These are phyloP conservation scores for Tolypocladium nubicola DNA, from an alignment of 2,329 filamentous ascomycete species.

Conservation along the genomic window DNA sequence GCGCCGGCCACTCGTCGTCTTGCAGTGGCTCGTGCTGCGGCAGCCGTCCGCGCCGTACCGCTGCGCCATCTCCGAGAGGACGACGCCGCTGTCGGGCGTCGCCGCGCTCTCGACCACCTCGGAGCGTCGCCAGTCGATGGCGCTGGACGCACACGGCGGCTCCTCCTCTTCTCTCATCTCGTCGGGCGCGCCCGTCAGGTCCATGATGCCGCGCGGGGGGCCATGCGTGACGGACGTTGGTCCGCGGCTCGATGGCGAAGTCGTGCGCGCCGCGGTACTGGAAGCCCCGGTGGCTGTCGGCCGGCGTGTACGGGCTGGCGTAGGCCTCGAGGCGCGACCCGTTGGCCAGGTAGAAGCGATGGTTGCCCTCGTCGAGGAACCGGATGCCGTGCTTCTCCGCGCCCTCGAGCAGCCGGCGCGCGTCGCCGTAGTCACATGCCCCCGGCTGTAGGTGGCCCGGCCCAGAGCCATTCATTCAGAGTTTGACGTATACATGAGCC, in stretches of 20 bases:
- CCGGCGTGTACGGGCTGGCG: constrained; percentile 33
- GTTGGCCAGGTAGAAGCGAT: constrained; percentile 27
- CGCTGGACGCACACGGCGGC: no score
- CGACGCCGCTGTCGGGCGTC: no score
- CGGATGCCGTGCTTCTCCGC: constrained; percentile 19
- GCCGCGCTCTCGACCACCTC: no score
- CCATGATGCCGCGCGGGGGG: constrained; percentile 28
- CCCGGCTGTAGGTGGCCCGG: constrained; percentile 10
- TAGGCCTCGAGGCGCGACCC: constrained; percentile 30
- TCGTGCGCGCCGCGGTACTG: constrained; percentile 25
- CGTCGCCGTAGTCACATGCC: constrained; percentile 20
- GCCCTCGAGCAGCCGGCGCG: constrained; percentile 14
- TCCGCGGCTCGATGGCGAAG: constrained; percentile 13
- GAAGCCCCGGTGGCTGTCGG: constrained; percentile 27
- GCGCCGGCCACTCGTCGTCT: not conserved
- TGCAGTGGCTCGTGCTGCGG: not conserved
- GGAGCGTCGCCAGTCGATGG: no score
- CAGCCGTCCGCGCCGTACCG: not conserved
- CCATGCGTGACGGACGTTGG: constrained; percentile 24
- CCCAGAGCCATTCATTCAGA: no score
- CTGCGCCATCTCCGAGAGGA: no score
- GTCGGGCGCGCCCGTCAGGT: constrained; percentile 15
- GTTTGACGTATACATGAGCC: no score
- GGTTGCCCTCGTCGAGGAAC: constrained; percentile 30
- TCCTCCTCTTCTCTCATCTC: no score